These are phyloP conservation scores for Chiua sp. DNA, from an alignment of 1,284 basidiomycete species.

Conservation along the genomic window DNA sequence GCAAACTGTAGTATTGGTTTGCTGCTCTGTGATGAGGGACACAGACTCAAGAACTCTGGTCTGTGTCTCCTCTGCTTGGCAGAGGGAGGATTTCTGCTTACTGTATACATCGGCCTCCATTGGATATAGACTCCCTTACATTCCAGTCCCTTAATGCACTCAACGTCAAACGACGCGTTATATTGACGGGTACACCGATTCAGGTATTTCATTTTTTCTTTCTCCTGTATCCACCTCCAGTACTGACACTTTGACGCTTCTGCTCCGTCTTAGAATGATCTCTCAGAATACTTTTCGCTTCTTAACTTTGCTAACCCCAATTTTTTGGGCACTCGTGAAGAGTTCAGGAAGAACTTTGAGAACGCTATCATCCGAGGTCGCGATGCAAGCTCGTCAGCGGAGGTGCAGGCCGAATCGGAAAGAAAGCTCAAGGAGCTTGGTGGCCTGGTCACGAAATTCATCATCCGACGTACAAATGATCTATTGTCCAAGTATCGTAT, in stretches of 20 bases:
- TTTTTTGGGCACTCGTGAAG: slow-evolving; percentile 89
- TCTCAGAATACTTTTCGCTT: slow-evolving; percentile 96
- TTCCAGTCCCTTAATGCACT: slow-evolving; percentile 88
- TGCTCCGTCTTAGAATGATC: slow-evolving; percentile 73
- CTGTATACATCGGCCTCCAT: not conserved
- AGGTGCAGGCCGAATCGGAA: slow-evolving; percentile 84
- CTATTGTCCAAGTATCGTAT: slow-evolving; percentile 94
- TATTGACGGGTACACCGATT: slow-evolving; percentile 96
- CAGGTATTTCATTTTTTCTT: slow-evolving; percentile 54
- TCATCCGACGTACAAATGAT: slow-evolving; percentile 98
- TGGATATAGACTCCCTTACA: slow-evolving; percentile 76
- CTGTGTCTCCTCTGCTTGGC: slow-evolving; percentile 27
- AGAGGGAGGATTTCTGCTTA: slow-evolving; percentile 15
- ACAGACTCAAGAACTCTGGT: slow-evolving; percentile 97
- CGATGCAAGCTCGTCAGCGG: slow-evolving; percentile 89
- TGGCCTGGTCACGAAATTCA: slow-evolving; percentile 93
- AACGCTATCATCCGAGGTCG: slow-evolving; percentile 93
- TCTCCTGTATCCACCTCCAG: slow-evolving; percentile 7
- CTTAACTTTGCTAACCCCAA: slow-evolving; percentile 98
- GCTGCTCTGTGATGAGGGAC: slow-evolving; percentile 96
- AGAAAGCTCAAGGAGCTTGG: slow-evolving; percentile 94
- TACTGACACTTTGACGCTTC: not conserved
- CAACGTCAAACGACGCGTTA: slow-evolving; percentile 93
- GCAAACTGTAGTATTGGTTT: slow-evolving; percentile 87
- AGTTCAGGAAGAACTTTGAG: slow-evolving; percentile 98